phyloP scores from a whole-genome alignment of 108 stramenopile species.

The Asterionellopsis glacialis region DNA sequence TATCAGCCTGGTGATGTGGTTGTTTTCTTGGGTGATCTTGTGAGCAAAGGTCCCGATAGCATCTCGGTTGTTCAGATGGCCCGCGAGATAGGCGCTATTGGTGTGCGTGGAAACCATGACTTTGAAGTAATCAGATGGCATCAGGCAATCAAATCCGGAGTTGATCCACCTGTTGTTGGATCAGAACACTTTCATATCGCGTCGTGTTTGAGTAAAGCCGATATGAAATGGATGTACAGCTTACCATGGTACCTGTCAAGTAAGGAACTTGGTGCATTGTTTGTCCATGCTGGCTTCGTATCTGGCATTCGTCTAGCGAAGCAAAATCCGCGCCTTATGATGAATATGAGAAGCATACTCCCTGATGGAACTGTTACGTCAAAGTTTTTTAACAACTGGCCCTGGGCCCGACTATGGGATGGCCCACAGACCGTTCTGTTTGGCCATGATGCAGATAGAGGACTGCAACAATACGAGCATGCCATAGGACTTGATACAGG shows the following conservation, averaged over 20 bases:
- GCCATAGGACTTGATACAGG: conserved; percentile 93
- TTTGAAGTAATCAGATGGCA: conserved; percentile 90
- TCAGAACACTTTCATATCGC: conserved; percentile 90
- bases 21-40: conserved; percentile 89
- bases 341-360: conserved; percentile 55
- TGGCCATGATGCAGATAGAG: conserved; percentile 94
- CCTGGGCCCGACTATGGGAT: conserved; percentile 90
- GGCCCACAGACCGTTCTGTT: conserved; percentile 91
- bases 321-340: conserved; percentile 52
- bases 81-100: conserved; percentile 85
- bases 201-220: conserved; percentile 63
- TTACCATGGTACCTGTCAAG: conserved; percentile 90
- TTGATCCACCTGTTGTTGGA: conserved; percentile 73
- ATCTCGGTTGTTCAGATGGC: conserved; percentile 86
- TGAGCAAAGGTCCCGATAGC: conserved; percentile 93
- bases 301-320: conserved; percentile 71
- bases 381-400: conserved; percentile 90
- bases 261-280: conserved; percentile 74
- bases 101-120: conserved; percentile 96
- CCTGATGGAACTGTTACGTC: conserved; percentile 89
- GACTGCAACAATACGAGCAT: conserved; percentile 88
- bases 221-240: conserved; percentile 86
- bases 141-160: conserved; percentile 73
- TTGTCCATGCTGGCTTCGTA: conserved; percentile 94
- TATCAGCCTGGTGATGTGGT: conserved; percentile 87